Conservation (phyloP, 2,329 filamentous ascomycete genomes). For the Rhexocercosporidium sp. region DNA sequence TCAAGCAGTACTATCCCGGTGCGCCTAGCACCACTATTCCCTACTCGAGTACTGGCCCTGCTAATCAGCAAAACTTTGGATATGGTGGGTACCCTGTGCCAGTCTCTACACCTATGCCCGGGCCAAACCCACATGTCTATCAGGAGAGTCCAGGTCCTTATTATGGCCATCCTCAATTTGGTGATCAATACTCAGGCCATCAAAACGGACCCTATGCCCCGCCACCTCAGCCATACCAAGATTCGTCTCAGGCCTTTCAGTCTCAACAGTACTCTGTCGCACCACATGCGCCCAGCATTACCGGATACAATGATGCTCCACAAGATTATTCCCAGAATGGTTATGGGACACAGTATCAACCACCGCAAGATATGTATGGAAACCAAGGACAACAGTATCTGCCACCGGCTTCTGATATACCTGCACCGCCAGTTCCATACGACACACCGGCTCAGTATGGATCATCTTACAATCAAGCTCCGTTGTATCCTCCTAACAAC, state of each 20-base stretch:
- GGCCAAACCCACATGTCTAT: slow-evolving; percentile 36
- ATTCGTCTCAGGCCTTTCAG: slow-evolving; percentile 35
- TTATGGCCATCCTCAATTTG: slow-evolving; percentile 44
- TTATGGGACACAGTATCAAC: slow-evolving; percentile 35
- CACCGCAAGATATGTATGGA: slow-evolving; percentile 28
- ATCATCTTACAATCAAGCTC: slow-evolving; percentile 29
- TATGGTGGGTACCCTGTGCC: slow-evolving; percentile 41
- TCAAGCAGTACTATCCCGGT: slow-evolving; percentile 43
- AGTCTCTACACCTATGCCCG: slow-evolving; percentile 31
- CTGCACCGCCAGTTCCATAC: slow-evolving; percentile 30
- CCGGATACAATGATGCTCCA: slow-evolving; percentile 32
- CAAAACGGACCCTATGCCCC: slow-evolving; percentile 40
- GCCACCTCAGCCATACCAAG: slow-evolving; percentile 36
- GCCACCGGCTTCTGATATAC: slow-evolving; percentile 25
- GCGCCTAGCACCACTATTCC: slow-evolving; percentile 41
- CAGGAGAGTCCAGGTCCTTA: slow-evolving; percentile 40
- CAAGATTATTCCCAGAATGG: slow-evolving; percentile 37
- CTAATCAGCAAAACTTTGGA: slow-evolving; percentile 43
- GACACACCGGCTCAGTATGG: slow-evolving; percentile 31
- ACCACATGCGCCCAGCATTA: slow-evolving; percentile 27
- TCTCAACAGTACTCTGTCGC: slow-evolving; percentile 35
- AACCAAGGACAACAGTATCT: slow-evolving; percentile 31
- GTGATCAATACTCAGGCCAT: slow-evolving; percentile 40
- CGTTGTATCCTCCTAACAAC: slow-evolving; percentile 38
- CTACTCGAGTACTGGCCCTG: slow-evolving; percentile 40